These are phyloP conservation scores for Immersiporthe knoxdaviesiana DNA, from an alignment of 2,329 filamentous ascomycete species.

Conservation along the genomic window DNA sequence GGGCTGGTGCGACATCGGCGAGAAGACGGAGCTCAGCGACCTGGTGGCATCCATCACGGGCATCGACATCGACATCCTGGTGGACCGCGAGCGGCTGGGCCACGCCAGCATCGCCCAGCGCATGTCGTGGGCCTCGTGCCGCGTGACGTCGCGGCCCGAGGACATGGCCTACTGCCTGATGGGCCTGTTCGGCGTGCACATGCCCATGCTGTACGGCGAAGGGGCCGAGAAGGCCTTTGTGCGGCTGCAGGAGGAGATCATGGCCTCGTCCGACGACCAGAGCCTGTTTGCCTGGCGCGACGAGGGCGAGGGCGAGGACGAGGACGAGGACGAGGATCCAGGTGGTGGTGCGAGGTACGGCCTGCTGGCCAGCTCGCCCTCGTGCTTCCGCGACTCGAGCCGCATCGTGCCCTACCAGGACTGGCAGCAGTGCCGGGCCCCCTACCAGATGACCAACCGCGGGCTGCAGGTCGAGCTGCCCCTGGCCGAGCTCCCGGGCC, in stretches of 20 bases:
- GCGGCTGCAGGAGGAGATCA: slow-evolving; percentile 25
- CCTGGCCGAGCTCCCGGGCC: slow-evolving; percentile 29
- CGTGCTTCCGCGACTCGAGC: slow-evolving; percentile 4
- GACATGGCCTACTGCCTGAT: slow-evolving; percentile 24
- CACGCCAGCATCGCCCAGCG: slow-evolving; percentile 23
- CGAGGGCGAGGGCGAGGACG: neutral
- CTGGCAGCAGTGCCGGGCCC: slow-evolving; percentile 37
- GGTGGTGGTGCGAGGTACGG: neutral
- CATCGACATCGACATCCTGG: slow-evolving; percentile 19
- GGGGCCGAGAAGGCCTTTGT: slow-evolving; percentile 24
- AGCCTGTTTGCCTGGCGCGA: slow-evolving; percentile 14
- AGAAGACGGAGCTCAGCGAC: slow-evolving; percentile 15
- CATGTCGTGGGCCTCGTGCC: slow-evolving; percentile 27
- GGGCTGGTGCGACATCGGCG: slow-evolving; percentile 9
- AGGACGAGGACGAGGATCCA: neutral
- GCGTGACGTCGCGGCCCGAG: slow-evolving; percentile 22
- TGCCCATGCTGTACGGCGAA: slow-evolving; percentile 27
- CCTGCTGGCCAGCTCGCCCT: slow-evolving; percentile 7
- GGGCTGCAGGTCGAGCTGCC: slow-evolving; percentile 36
- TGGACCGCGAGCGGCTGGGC: slow-evolving; percentile 4
- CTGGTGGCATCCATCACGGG: slow-evolving; percentile 19
- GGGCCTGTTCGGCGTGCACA: slow-evolving; percentile 22
- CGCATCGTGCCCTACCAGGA: slow-evolving; percentile 31
- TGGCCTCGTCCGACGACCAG: slow-evolving; percentile 11
- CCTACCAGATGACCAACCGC: slow-evolving; percentile 36